Evolutionary conservation across 1,139 yeast genomes (phyloP).

Genomic region (Geotrichum klebahnii): DNA sequence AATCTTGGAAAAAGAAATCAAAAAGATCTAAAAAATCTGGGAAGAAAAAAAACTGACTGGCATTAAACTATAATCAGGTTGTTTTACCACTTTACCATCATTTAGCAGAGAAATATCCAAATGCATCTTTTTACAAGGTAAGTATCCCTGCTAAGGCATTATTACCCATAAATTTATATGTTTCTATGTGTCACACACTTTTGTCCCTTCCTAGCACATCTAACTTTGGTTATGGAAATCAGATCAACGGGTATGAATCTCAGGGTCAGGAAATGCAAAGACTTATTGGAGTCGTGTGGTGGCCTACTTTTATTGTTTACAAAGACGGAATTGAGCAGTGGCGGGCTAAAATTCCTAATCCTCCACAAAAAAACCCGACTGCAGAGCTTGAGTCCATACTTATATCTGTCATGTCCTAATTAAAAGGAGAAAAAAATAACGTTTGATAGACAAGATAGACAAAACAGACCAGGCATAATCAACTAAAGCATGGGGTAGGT

Average conservation of each 20-base stretch:
- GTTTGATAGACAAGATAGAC: not conserved
- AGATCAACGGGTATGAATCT: constrained; percentile 3
- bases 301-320: constrained; percentile 10
- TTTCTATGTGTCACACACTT: not conserved
- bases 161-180: not conserved
- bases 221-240: not conserved
- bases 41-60: not conserved
- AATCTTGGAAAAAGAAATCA: too few relatives aligned
- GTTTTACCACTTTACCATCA: constrained; percentile 4
- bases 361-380: constrained; percentile 9
- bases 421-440: not conserved
- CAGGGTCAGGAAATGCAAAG: constrained; percentile 4
- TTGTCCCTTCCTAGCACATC: not conserved
- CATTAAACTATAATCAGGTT: not conserved
- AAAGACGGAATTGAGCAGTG: constrained; percentile 11
- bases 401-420: not conserved
- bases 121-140: constrained; percentile 8
- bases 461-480: too few relatives aligned
- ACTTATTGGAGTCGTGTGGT: constrained; percentile 8
- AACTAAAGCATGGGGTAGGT: too few relatives aligned
- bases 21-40: too few relatives aligned
- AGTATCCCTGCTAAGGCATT: not conserved
- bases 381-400: constrained; percentile 1
- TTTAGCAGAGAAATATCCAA: constrained; percentile 5
- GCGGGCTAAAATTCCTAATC: constrained; percentile 10